Conservation (phyloP, 352 stramenopile species). For the Phytophthora sansomeana region DNA sequence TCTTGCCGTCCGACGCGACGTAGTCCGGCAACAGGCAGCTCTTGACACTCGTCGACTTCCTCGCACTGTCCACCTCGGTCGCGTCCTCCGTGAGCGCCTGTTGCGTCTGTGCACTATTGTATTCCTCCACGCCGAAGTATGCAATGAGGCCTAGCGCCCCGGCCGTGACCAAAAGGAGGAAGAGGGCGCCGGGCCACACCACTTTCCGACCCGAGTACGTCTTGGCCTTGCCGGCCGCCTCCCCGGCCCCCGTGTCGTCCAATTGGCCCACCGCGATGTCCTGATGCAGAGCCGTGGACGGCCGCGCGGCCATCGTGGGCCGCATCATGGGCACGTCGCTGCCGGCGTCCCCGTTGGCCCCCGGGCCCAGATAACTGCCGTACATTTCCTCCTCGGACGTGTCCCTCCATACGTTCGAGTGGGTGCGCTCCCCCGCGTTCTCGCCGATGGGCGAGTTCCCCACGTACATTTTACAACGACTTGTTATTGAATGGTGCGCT, state of each 20-base stretch:
- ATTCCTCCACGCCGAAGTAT: constrained; percentile 71
- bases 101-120: constrained; percentile 71
- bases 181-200: constrained; percentile 80
- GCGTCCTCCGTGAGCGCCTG: constrained; percentile 62
- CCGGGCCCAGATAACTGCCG: constrained; percentile 69
- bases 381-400: constrained; percentile 78
- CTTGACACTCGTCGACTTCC: constrained; percentile 39
- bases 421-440: constrained; percentile 38
- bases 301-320: constrained; percentile 48
- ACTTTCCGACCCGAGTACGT: constrained; percentile 75
- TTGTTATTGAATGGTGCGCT: neutral
- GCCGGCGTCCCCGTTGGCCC: constrained; percentile 32
- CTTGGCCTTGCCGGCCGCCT: constrained; percentile 16
- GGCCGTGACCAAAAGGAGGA: constrained; percentile 66
- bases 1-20: constrained; percentile 58
- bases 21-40: constrained; percentile 83
- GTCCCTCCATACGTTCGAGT: constrained; percentile 77
- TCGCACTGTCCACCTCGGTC: constrained; percentile 35
- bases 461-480: constrained; percentile 29
- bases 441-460: constrained; percentile 40
- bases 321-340: constrained; percentile 58
- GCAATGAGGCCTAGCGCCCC: constrained; percentile 60
- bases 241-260: constrained; percentile 43
- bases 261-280: constrained; percentile 82
- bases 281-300: constrained; percentile 50